A percentile compares a stretch with the other conserved stretches of the same genome.
These are phyloP conservation scores for Phytophthora lateralis DNA, from an alignment of 352 stramenopile species.

Conservation along the genomic window DNA sequence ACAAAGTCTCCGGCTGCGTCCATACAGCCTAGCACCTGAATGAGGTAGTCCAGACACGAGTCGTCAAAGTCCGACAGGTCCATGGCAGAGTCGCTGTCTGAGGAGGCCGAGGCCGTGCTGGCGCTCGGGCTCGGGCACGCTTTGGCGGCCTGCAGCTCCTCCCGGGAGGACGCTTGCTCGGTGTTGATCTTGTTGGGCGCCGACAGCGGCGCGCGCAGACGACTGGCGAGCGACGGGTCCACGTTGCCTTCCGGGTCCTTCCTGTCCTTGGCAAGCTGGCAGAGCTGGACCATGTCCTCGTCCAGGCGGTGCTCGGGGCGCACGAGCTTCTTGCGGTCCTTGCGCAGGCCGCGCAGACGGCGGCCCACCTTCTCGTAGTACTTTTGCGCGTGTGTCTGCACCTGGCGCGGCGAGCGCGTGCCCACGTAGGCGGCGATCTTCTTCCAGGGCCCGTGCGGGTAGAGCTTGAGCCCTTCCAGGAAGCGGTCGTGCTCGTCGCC, in stretches of 20 bases:
- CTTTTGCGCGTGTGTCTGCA: constrained; percentile 68
- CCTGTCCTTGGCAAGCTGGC: constrained; percentile 35
- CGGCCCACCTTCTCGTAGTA: constrained; percentile 61
- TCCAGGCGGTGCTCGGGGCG: constrained; percentile 42
- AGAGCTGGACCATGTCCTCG: constrained; percentile 49
- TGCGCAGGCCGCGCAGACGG: constrained; percentile 44
- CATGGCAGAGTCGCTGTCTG: constrained; percentile 23
- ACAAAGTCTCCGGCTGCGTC: constrained; percentile 15
- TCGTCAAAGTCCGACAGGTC: constrained; percentile 47
- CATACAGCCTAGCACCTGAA: constrained; percentile 37
- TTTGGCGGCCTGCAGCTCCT: constrained; percentile 18
- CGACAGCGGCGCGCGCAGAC: constrained; percentile 33
- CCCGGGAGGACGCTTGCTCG: constrained; percentile 7
- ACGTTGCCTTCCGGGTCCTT: constrained; percentile 23
- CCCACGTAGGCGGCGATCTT: constrained; percentile 51
- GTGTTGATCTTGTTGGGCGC: constrained; percentile 29
- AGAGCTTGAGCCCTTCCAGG: constrained; percentile 54
- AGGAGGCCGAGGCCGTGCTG: constrained; percentile 11
- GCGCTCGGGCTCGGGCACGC: constrained; percentile 20
- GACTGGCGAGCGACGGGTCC: constrained; percentile 22
- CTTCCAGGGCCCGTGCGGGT: constrained; percentile 58
- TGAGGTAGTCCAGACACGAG: constrained; percentile 50
- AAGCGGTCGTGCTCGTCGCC: constrained; percentile 67
- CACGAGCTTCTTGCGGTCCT: constrained; percentile 51
- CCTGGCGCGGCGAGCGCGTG: constrained; percentile 56